These are phyloP conservation scores for Podaxis pistillaris DNA, from an alignment of 768 basidiomycete genomes.

Conservation along the genomic window DNA sequence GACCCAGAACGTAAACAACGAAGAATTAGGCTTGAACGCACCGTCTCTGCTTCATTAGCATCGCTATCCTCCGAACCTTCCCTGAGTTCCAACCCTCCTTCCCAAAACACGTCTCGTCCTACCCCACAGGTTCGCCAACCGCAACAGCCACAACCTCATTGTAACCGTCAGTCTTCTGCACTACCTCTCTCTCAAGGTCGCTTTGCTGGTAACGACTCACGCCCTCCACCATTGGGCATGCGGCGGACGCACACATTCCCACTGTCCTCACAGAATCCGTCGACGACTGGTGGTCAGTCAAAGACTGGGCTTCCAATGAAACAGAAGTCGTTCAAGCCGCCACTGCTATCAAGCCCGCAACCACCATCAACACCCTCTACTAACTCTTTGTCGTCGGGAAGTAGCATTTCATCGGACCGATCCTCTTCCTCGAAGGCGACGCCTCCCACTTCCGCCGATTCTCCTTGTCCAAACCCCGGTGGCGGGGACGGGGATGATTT, in stretches of 20 bases:
- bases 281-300: background rate
- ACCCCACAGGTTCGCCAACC: background rate
- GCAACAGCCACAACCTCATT: conserved; percentile 6
- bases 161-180: conserved; percentile 18
- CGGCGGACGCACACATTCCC: conserved; percentile 31
- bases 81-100: conserved; percentile 6
- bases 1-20: conserved; percentile 10
- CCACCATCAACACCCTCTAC: conserved; percentile 12
- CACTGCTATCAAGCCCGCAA: conserved; percentile 26
- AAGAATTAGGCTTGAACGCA: conserved; percentile 12
- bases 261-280: conserved; percentile 13
- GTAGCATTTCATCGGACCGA: background rate
- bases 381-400: background rate
- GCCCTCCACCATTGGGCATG: conserved; percentile 38
- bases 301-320: conserved; percentile 24
- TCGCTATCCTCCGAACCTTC: conserved; percentile 2
- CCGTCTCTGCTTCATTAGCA: conserved; percentile 7
- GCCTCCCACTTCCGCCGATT: background rate
- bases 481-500: background rate
- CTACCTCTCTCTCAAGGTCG: conserved; percentile 8
- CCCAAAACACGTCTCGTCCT: conserved; percentile 2
- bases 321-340: conserved; percentile 37
- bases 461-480: background rate
- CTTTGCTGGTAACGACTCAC: conserved; percentile 10
- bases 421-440: background rate